Base-by-base conservation (phyloP, 116 monocot species). In the Cymodocea nodosa region DNA sequence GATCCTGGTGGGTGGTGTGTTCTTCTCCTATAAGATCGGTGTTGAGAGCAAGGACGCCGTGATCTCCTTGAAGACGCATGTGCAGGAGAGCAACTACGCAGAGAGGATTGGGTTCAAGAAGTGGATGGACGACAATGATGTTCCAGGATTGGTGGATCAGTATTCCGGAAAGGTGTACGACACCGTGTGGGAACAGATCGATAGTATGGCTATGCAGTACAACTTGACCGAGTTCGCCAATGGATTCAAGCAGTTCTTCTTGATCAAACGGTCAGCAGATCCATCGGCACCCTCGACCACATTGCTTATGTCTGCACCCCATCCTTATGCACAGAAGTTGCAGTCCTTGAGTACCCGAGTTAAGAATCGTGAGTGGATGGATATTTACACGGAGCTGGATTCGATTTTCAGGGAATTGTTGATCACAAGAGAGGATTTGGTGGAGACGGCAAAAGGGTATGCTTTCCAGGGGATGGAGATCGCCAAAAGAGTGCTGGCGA, bases 1-100 rank as follows among this genome's bases (percentile, higher is more conserved):
- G 3, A 39, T 76, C n/a, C 6, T 87, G 0, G 58, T 78, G 1
- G 87, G 87, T n/a, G 73, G 78, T 15, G 60, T 75, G 14, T 83
- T 87, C 71, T 87, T 87, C 73, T 87, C 83, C 2, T 87, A 87
- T 69, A 87, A 87, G 71, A 83, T 87, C 23, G 83, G 83, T 16
- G 64, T 87, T 4, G 87, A 87, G 73, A 75, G 87, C 58, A 87
- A 80, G 68, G 81, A 87, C 49, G 80, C 80, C 0, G 87, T 87
- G 51, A 60, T 87, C 18, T 67, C 78, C 11, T 52, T 87, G 37
- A 83, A 81, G 55, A 66, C 78, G 50, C 87, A 78, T 49, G 78
- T 87, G 1, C 73, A 87, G 74, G 66, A 60, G 17, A 78, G 73
- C 62, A 87, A 87, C 59, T 87, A 87, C 60, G 77, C 87, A 2